phyloP scores from a whole-genome alignment of 2,329 filamentous ascomycete genomes.

The Aspergillus proliferans region DNA sequence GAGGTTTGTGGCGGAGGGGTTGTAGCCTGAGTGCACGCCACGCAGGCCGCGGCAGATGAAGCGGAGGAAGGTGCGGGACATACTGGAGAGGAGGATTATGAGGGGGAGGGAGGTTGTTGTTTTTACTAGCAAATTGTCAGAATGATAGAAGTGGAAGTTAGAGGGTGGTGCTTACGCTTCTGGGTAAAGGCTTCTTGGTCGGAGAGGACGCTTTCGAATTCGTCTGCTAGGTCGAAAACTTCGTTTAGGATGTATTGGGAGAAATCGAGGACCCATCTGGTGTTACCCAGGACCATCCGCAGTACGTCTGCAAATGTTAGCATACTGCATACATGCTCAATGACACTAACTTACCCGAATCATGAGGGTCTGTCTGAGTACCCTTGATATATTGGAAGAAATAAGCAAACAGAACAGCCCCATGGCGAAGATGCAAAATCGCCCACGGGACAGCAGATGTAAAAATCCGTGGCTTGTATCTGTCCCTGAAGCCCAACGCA shows the following conservation, averaged over 20 bases:
- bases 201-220: constrained; percentile 26
- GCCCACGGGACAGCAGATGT: constrained; percentile 69
- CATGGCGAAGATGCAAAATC: constrained; percentile 67
- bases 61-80: constrained; percentile 65
- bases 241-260: constrained; percentile 52
- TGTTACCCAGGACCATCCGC: constrained; percentile 64
- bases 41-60: constrained; percentile 60
- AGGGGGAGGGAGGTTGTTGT: constrained; percentile 35
- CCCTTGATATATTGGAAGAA: constrained; percentile 59
- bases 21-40: constrained; percentile 45
- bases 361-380: constrained; percentile 42
- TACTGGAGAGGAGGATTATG: constrained; percentile 63
- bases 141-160: not conserved
- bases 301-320: constrained; percentile 55
- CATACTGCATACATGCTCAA: not conserved
- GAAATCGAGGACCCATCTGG: constrained; percentile 70
- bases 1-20: constrained; percentile 33
- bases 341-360: constrained; percentile 46
- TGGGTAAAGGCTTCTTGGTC: constrained; percentile 33
- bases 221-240: constrained; percentile 41
- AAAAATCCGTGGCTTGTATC: constrained; percentile 56
- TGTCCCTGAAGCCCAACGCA: constrained; percentile 66
- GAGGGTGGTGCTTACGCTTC: constrained; percentile 24
- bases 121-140: constrained; percentile 25
- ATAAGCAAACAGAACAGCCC: constrained; percentile 57